Percentiles rank a stretch among this genome's conserved stretches.
Conservation (phyloP, 306 rosid species). For the Macrotyloma uniflorum region DNA sequence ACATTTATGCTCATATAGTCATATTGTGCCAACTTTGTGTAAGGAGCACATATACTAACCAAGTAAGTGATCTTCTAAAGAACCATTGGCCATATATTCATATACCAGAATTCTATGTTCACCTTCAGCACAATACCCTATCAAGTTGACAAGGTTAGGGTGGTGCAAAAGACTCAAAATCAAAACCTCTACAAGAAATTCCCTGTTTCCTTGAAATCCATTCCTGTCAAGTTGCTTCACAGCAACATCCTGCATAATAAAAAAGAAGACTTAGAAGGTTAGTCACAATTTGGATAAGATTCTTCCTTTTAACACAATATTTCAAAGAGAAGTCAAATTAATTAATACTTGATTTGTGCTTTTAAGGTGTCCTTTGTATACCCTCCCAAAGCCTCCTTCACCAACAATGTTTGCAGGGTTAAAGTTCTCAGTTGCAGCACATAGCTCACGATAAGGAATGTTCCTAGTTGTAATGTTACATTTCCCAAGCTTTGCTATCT, state of each 20-base stretch:
- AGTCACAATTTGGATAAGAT: neutral
- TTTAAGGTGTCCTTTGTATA: constrained; percentile 66
- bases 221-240: constrained; percentile 94
- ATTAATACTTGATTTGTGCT: constrained; percentile 60
- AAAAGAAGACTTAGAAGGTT: too few relatives aligned
- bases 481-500: constrained; percentile 68
- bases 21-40: neutral
- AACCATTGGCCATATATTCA: constrained; percentile 79
- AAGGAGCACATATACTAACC: constrained; percentile 47
- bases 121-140: constrained; percentile 92
- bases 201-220: constrained; percentile 96
- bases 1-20: neutral
- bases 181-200: constrained; percentile 91
- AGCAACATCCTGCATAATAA: constrained; percentile 77
- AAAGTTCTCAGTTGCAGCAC: constrained; percentile 77
- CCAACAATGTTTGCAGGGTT: constrained; percentile 65
- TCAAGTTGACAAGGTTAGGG: constrained; percentile 82
- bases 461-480: constrained; percentile 61
- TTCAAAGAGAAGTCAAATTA: constrained; percentile 11
- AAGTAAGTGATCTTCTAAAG: constrained; percentile 87
- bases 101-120: constrained; percentile 89
- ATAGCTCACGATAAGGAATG: constrained; percentile 62
- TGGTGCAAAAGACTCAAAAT: constrained; percentile 87
- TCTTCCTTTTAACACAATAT: neutral
- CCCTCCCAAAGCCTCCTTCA: constrained; percentile 96